Base-by-base conservation (phyloP, 2,329 filamentous ascomycete genomes). In the Ilyonectria robusta region DNA sequence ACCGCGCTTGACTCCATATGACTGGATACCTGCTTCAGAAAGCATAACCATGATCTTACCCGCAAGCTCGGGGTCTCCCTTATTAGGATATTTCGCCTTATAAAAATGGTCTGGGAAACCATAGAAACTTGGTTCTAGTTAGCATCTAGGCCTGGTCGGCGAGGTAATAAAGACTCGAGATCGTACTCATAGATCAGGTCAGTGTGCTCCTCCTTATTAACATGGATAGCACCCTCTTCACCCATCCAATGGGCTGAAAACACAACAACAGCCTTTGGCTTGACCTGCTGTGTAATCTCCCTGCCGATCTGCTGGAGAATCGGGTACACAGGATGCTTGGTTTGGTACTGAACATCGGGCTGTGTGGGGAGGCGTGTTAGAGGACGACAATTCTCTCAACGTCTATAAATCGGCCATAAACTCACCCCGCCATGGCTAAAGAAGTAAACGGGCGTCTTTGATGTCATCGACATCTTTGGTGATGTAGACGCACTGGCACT, bases 221-320 rank as follows among this genome's bases (percentile, higher is more conserved):
- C 85, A 73, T 91, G 83, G 68, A 94, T 86, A 4, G 82, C 84
- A 72, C 86, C 82, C 44, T 80, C 79, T 61, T 76, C 81, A 51
- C 86, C 89, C 80, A 93, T 90, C 92, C 93, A 94, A 79, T 95
- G 92, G 1, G 92, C 93, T 1, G 92, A 94, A 77, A 95, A 91
- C 29, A 94, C 90, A 1, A 94, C 89, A 17, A 94, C 86, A 2
- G 92, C 93, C 68, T 88, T 90, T 2, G 92, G 92, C 73, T 90
- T 91, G 48, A 94, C 88, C 68, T 89, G 87, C 31, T 87, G 83
- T 0, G 91, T 93, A 76, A 94, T 93, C 74, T 94, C 92, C 8
- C 79, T 84, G 47, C 92, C 92, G 59, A 94, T 90, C 26, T 84
- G 78, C 71, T 91, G 86, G 5, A 94, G 86, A 61, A 91, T 83